phyloP scores from a whole-genome alignment of 2,329 filamentous ascomycete species.

The Orbilia blumenaviensis region DNA sequence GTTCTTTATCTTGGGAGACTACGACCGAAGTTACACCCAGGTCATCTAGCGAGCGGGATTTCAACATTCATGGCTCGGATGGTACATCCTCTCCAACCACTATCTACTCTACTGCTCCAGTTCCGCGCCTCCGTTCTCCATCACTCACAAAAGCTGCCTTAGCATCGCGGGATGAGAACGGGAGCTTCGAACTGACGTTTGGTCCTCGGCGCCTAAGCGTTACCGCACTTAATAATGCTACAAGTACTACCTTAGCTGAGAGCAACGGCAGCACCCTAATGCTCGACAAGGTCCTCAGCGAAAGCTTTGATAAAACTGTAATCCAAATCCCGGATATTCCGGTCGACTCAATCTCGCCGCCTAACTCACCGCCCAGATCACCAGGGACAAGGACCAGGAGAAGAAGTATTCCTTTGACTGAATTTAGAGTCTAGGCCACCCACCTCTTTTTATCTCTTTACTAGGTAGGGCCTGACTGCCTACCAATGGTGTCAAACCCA shows the following conservation, averaged over 20 bases:
- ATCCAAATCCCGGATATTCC: slow-evolving; percentile 9
- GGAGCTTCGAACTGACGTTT: slow-evolving; percentile 20
- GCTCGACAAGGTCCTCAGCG: slow-evolving; percentile 20
- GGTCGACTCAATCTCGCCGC: slow-evolving; percentile 1
- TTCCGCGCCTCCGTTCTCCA: slow-evolving; percentile 37
- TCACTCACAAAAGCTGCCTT: slow-evolving; percentile 46
- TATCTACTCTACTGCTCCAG: slow-evolving; percentile 37
- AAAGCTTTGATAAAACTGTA: slow-evolving; percentile 3
- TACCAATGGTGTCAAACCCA: background rate
- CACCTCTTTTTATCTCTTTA: background rate
- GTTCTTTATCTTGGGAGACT: slow-evolving; percentile 48
- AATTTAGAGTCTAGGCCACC: slow-evolving; percentile 20
- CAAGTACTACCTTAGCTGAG: background rate
- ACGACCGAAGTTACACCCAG: slow-evolving; percentile 29
- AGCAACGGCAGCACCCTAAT: slow-evolving; percentile 35
- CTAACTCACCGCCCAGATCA: background rate
- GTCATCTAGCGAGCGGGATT: slow-evolving; percentile 49
- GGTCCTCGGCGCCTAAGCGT: slow-evolving; percentile 22
- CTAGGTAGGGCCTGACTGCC: background rate
- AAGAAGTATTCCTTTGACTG: slow-evolving; percentile 26
- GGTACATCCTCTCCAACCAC: slow-evolving; percentile 49
- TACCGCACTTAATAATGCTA: slow-evolving; percentile 15
- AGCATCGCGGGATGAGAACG: slow-evolving; percentile 34
- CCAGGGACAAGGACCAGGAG: slow-evolving; percentile 1
- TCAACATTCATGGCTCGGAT: slow-evolving; percentile 39